phyloP scores from a whole-genome alignment of 192 early-diverging fungal genomes.

The Pilaira anomala region DNA sequence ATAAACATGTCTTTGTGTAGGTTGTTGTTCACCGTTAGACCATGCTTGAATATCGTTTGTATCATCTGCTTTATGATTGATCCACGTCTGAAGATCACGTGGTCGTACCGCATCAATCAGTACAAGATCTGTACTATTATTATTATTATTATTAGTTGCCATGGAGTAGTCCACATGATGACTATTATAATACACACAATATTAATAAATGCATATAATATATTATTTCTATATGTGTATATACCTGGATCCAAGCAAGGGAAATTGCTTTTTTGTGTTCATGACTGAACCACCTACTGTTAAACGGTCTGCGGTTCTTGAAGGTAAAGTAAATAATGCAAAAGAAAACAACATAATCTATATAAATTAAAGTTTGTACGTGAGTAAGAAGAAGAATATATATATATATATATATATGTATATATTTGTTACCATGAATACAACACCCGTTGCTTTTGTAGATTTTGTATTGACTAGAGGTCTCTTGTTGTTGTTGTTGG shows the following conservation, averaged over 20 bases:
- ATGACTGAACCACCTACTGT: conserved; percentile 45
- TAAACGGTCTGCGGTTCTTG: conserved; percentile 39
- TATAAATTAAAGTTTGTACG: not conserved
- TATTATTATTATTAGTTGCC: not conserved
- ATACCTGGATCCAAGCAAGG: conserved; percentile 40
- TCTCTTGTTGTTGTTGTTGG: not conserved
- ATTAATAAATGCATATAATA: too few species aligned
- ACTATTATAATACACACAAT: too few species aligned
- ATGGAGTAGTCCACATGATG: too few species aligned
- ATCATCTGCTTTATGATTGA: conserved; percentile 23
- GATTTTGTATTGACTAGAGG: conserved; percentile 6
- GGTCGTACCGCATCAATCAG: conserved; percentile 34
- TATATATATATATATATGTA: not conserved
- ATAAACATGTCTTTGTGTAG: conserved; percentile 32
- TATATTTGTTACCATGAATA: conserved; percentile 53
- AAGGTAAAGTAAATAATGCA: conserved; percentile 73
- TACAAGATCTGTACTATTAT: conserved; percentile 22
- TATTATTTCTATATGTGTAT: not conserved
- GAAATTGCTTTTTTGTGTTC: conserved; percentile 5
- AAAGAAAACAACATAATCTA: conserved; percentile 85
- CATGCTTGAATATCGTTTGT: conserved; percentile 13
- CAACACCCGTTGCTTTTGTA: conserved; percentile 52
- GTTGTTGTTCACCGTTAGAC: conserved; percentile 12
- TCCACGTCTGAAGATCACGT: conserved; percentile 28
- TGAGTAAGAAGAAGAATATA: too few species aligned